Conservation (phyloP, 2,329 filamentous ascomycete species). For the Neonectria coccinea region DNA sequence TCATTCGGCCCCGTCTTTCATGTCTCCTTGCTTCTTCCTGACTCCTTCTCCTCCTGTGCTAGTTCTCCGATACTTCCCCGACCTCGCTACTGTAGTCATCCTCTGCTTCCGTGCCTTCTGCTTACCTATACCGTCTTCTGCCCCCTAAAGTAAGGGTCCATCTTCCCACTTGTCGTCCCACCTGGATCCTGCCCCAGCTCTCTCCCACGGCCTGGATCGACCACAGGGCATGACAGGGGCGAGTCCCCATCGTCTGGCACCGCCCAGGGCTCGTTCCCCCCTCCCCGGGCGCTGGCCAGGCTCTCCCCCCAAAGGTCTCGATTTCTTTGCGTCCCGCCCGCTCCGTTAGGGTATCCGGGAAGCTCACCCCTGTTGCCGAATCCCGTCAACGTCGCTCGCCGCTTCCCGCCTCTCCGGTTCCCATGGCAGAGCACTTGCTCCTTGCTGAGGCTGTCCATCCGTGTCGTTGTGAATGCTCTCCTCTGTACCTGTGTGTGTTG, state of each 20-base stretch:
- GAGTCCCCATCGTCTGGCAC: conserved; percentile 39
- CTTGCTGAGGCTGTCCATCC: background rate
- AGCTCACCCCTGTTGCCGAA: conserved; percentile 21
- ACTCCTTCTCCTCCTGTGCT: conserved; percentile 6
- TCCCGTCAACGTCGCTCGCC: conserved; percentile 24
- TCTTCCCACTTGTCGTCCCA: conserved; percentile 23
- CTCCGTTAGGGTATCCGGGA: conserved; percentile 24
- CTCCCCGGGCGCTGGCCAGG: conserved; percentile 26
- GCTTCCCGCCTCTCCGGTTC: conserved; percentile 24
- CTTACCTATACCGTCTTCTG: conserved; percentile 18
- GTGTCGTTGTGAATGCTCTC: background rate
- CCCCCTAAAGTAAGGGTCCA: conserved; percentile 5
- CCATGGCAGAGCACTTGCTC: background rate
- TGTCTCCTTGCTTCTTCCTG: background rate
- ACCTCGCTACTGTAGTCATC: conserved; percentile 4
- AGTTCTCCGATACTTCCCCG: conserved; percentile 13
- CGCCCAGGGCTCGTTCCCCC: conserved; percentile 24
- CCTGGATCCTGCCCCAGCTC: conserved; percentile 11
- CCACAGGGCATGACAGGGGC: conserved; percentile 37
- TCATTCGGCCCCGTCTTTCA: background rate
- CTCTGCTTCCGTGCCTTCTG: background rate
- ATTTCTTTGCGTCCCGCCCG: conserved; percentile 25
- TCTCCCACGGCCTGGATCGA: conserved; percentile 17
- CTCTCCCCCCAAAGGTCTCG: conserved; percentile 26
- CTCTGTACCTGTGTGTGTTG: conserved; percentile 1